Evolutionary conservation across 192 early-diverging fungal genomes (phyloP), one percentile per base, ranked within the genome.

Genomic region (Backusella tuberculispora): DNA sequence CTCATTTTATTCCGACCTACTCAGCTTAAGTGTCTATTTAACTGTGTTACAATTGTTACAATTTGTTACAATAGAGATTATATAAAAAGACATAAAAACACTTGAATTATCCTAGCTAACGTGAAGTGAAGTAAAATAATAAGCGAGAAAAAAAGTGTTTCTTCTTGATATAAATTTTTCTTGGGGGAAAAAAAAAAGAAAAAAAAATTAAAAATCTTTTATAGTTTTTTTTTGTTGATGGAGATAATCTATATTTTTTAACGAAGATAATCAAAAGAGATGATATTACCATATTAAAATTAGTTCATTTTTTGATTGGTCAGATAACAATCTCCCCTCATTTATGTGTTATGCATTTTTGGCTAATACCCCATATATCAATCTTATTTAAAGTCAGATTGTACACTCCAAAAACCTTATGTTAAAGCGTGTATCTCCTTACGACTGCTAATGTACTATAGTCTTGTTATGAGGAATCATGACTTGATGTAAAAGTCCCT

Each of bases 261-360:
- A 53, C n/a, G 9, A 53, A 53, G 50, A 53, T 53, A 53, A 53
- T 53, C 50, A 53, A 53, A 50, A 53, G 50, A 53, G 50, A 53
- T 53, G 50, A 19, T 17, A 53, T 53, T 53, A n/a, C 50, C 50
- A 53, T 53, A 53, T 53, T 19, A 19, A 53, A 19, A 9, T 19
- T 53, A 53, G 50, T 7, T 8, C 6, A 24, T 8, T 53, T 19
- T 53, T 7, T 53, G 50, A 53, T 53, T 53, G 50, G 50, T 19
- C n/a, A 53, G n/a, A 53, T 53, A 53, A 3, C 8, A 10, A 19
- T 53, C 19, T 19, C 50, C 50, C 50, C 50, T 53, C 17, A 53
- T 53, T 24, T 53, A 19, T 53, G 50, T 53, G 50, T 53, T 53
- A 53, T 53, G 50, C 50, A 53, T 53, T 53, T 53, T n/a, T n/a